Percentiles rank a stretch among this genome's conserved stretches.
Conservation (phyloP, 768 basidiomycete genomes). For the Psilocybe cubensis region DNA sequence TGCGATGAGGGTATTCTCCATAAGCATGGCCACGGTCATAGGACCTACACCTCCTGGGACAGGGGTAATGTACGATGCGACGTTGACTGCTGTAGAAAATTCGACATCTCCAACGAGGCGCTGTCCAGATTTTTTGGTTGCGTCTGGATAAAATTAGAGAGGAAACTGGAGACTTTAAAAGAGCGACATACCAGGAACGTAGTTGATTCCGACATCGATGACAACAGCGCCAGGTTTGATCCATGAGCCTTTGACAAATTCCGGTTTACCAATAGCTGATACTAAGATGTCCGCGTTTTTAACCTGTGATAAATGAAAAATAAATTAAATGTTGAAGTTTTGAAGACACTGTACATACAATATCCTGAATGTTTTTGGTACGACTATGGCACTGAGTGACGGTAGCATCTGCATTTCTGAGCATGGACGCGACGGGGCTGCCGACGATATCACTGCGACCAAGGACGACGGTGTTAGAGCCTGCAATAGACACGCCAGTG, state of each 20-base stretch:
- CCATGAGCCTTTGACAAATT: slow-evolving; percentile 93
- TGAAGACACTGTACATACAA: slow-evolving; percentile 52
- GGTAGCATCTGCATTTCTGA: slow-evolving; percentile 90
- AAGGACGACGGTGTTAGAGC: slow-evolving; percentile 87
- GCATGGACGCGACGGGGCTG: slow-evolving; percentile 89
- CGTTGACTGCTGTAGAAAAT: slow-evolving; percentile 70
- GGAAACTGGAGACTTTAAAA: not conserved
- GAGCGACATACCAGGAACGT: slow-evolving; percentile 70
- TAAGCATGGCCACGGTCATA: slow-evolving; percentile 99
- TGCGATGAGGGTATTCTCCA: slow-evolving; percentile 90
- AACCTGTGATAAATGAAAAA: slow-evolving; percentile 47
- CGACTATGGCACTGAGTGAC: slow-evolving; percentile 97
- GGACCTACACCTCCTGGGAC: slow-evolving; percentile 99
- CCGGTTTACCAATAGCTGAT: slow-evolving; percentile 94
- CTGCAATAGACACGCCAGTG: slow-evolving; percentile 76
- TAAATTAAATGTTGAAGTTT: not conserved
- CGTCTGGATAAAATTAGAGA: slow-evolving; percentile 49
- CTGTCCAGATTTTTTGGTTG: slow-evolving; percentile 92
- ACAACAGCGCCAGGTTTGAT: slow-evolving; percentile 94
- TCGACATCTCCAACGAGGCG: slow-evolving; percentile 97
- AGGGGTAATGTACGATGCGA: slow-evolving; percentile 93
- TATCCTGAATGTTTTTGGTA: slow-evolving; percentile 77
- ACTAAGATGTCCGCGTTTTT: slow-evolving; percentile 89
- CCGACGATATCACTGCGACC: slow-evolving; percentile 99
- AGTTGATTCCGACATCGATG: slow-evolving; percentile 98